Conservation (phyloP, 176 grass and related monocot species). For the Saccharum spontaneum region DNA sequence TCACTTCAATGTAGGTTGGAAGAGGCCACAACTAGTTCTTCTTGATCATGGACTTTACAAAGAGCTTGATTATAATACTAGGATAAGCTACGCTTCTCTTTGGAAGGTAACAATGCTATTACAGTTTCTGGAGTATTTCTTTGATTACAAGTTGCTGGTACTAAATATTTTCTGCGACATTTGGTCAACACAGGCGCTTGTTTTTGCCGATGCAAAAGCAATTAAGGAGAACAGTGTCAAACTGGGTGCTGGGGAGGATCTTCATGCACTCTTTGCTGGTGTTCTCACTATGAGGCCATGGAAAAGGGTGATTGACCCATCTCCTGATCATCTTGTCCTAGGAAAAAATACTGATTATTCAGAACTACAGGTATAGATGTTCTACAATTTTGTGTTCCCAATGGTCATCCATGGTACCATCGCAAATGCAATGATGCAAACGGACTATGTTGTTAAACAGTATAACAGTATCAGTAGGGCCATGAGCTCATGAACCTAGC, state of each 20-base stretch:
- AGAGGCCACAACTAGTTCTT: slow-evolving; percentile 83
- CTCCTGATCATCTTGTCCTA: slow-evolving; percentile 76
- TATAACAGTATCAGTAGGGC: neutral
- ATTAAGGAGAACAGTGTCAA: slow-evolving; percentile 86
- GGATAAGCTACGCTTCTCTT: slow-evolving; percentile 93
- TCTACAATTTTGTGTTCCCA: slow-evolving; percentile 1
- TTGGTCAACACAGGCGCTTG: slow-evolving; percentile 57
- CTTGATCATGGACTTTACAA: slow-evolving; percentile 97
- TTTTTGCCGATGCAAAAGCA: slow-evolving; percentile 68
- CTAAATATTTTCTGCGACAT: slow-evolving; percentile 28
- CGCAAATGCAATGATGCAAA: slow-evolving; percentile 15
- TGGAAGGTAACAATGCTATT: slow-evolving; percentile 67
- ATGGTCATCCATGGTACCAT: neutral
- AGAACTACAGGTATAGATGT: slow-evolving; percentile 76
- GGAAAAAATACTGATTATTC: slow-evolving; percentile 50
- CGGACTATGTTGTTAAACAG: slow-evolving; percentile 4
- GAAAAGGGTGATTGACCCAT: slow-evolving; percentile 83
- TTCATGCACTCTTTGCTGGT: slow-evolving; percentile 78
- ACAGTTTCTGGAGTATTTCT: slow-evolving; percentile 22
- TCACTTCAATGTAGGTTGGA: slow-evolving; percentile 55
- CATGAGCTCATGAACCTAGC: neutral
- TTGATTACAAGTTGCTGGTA: neutral
- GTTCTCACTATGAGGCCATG: slow-evolving; percentile 94
- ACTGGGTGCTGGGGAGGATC: slow-evolving; percentile 91
- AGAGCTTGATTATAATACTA: slow-evolving; percentile 80